phyloP scores from a whole-genome alignment of 495 filamentous ascomycete genomes.

The Neurospora sp. region DNA sequence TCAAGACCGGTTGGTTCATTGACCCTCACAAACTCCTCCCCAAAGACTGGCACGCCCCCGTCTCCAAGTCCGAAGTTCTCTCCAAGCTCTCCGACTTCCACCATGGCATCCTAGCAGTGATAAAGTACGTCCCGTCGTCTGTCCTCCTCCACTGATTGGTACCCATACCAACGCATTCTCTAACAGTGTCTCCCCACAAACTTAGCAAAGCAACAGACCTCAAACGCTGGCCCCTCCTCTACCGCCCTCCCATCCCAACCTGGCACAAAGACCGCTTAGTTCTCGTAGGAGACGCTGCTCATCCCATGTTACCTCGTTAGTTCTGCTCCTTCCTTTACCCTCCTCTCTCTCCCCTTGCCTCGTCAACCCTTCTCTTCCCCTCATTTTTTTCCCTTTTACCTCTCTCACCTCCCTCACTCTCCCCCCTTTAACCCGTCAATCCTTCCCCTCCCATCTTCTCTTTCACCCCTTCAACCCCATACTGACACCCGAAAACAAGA shows the following conservation, averaged over 20 bases:
- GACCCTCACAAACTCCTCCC: not conserved
- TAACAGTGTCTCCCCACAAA: not conserved
- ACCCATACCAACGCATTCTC: not conserved
- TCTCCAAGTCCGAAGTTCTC: constrained; percentile 16
- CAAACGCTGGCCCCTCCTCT: constrained; percentile 36
- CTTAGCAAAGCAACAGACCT: constrained; percentile 26
- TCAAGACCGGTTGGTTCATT: not conserved
- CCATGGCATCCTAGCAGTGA: constrained; percentile 8
- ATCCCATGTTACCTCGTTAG: constrained; percentile 38
- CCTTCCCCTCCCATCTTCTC: too few relatives aligned
- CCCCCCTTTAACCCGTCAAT: too few relatives aligned
- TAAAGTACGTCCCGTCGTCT: constrained; percentile 2
- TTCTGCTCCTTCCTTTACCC: not conserved
- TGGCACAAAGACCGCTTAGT: constrained; percentile 29
- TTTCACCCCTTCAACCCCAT: too few relatives aligned
- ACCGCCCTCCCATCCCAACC: constrained; percentile 18
- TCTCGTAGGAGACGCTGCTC: constrained; percentile 39
- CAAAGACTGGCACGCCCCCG: constrained; percentile 16
- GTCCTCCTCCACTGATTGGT: too few relatives aligned
- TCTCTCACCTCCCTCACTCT: too few relatives aligned
- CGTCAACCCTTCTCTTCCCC: too few relatives aligned
- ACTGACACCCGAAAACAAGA: constrained; percentile 5
- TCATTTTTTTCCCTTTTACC: too few relatives aligned
- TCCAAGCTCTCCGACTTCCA: constrained; percentile 11
- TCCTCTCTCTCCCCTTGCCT: not conserved